Percentiles rank a stretch among this genome's conserved stretches.
phyloP scores from a whole-genome alignment of 2,329 filamentous ascomycete genomes.

The Rutstroemia sp. region DNA sequence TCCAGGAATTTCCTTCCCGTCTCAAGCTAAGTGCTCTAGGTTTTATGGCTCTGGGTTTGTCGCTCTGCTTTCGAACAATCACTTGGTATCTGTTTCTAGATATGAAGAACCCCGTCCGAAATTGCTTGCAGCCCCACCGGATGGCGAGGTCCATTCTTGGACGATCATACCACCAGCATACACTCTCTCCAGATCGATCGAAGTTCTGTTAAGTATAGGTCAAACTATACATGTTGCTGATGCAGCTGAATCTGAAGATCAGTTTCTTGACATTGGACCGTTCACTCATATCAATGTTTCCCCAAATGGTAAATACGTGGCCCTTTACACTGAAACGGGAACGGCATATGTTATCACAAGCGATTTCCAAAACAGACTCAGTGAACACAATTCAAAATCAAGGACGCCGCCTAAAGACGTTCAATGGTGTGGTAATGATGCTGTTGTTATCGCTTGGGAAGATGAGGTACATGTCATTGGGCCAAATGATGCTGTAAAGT shows the following conservation, averaged over 20 bases:
- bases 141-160: slow-evolving; percentile 81
- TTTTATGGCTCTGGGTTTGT: slow-evolving; percentile 95
- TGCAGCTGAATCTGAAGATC: slow-evolving; percentile 82
- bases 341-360: slow-evolving; percentile 89
- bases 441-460: slow-evolving; percentile 90
- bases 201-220: slow-evolving; percentile 79
- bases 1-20: not conserved
- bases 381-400: slow-evolving; percentile 84
- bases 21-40: slow-evolving; percentile 8
- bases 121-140: slow-evolving; percentile 66
- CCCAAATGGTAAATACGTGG: slow-evolving; percentile 81
- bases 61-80: slow-evolving; percentile 81
- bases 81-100: slow-evolving; percentile 75
- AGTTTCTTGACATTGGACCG: slow-evolving; percentile 82
- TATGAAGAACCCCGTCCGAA: slow-evolving; percentile 89
- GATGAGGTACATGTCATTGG: slow-evolving; percentile 95
- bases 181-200: slow-evolving; percentile 86
- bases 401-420: slow-evolving; percentile 80
- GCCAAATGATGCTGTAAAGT: slow-evolving; percentile 67
- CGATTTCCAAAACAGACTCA: slow-evolving; percentile 87
- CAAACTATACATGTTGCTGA: slow-evolving; percentile 84
- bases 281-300: slow-evolving; percentile 89
- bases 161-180: slow-evolving; percentile 79
- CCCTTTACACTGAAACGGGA: slow-evolving; percentile 78
- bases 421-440: slow-evolving; percentile 95